phyloP scores from a whole-genome alignment of 2,329 filamentous ascomycete species.

The Gnomoniopsis sp. region DNA sequence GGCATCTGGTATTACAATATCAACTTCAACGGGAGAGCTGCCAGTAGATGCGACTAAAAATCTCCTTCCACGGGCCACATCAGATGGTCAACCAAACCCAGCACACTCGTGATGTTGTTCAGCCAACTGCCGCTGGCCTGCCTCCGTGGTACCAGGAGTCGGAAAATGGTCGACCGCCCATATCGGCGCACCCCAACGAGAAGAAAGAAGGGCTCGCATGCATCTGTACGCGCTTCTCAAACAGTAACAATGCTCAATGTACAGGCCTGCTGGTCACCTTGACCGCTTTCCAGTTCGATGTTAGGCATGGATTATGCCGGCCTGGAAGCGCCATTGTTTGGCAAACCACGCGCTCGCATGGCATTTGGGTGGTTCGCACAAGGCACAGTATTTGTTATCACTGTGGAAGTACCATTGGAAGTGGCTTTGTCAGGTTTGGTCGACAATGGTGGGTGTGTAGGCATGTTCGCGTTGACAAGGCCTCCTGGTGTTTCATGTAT shows the following conservation, averaged over 20 bases:
- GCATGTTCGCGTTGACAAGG: slow-evolving; percentile 3
- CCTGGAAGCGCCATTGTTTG: slow-evolving; percentile 9
- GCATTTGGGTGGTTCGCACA: not conserved
- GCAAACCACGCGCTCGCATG: slow-evolving; percentile 4
- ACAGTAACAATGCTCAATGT: slow-evolving; percentile 3
- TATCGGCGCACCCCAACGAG: not conserved
- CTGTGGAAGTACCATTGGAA: not conserved
- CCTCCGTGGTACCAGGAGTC: not conserved
- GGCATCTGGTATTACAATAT: not conserved
- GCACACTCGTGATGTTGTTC: not conserved
- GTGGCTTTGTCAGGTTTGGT: not conserved
- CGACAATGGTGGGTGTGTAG: not conserved
- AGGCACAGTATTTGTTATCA: not conserved
- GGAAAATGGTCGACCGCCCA: not conserved
- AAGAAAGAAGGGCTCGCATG: not conserved
- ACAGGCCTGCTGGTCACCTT: not conserved
- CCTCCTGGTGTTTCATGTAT: slow-evolving; percentile 19
- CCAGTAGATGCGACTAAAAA: not conserved
- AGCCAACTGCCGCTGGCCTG: not conserved
- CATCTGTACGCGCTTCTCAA: slow-evolving; percentile 1
- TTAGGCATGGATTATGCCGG: slow-evolving; percentile 13
- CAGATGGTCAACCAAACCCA: not conserved
- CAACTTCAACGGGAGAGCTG: not conserved
- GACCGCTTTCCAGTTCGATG: not conserved
- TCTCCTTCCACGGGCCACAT: too few relatives aligned